Base-by-base conservation (phyloP, 2,329 filamentous ascomycete genomes). In the Tricladium varicosporioides region DNA sequence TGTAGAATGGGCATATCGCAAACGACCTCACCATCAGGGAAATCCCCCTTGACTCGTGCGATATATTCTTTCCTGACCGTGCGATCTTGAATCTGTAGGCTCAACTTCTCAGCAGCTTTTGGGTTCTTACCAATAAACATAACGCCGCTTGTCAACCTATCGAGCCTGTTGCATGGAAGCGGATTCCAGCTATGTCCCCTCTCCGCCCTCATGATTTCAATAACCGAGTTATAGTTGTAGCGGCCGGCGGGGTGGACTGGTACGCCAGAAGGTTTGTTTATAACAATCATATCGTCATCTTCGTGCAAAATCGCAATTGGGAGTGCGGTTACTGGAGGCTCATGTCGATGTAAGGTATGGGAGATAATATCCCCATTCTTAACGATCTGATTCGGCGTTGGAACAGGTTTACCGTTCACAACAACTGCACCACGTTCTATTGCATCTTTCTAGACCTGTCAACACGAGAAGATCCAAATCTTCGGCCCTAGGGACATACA, bases 121-220 rank as follows among this genome's bases (percentile, higher is more conserved):
- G 86, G 80, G 61, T 90, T 86, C 75, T 99, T 99, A 27, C 88
- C 94, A 65, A 99, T 86, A 72, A 99, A 99, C 93, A 99, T 97
- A 70, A 99, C 89, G 49, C 94, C 94, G 66, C 91, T 96, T 0
- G 94, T 99, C 66, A 99, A 76, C 52, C 94, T 81, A 71, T 99
- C 94, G 27, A 99, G 83, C n/a, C 94, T 81, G 69, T 99, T 96
- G 75, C 93, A 97, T 0, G 94, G 85, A 60, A 83, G 74, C 1
- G 84, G 80, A 52, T 80, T 71, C 70, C 83, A 86, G 27, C 74
- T 72, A 18, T 73, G 72, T 0, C 80, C 78, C 40, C 84, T 77
- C 69, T 96, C 89, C 2, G 89, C 84, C 65, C 89, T 87, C 83
- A 99, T 87, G 64, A 99, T 96, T 77, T 97, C 92, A 42, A 96